These are phyloP conservation scores for Diaporthe eres DNA, from an alignment of 2,329 filamentous ascomycete genomes.

Conservation along the genomic window DNA sequence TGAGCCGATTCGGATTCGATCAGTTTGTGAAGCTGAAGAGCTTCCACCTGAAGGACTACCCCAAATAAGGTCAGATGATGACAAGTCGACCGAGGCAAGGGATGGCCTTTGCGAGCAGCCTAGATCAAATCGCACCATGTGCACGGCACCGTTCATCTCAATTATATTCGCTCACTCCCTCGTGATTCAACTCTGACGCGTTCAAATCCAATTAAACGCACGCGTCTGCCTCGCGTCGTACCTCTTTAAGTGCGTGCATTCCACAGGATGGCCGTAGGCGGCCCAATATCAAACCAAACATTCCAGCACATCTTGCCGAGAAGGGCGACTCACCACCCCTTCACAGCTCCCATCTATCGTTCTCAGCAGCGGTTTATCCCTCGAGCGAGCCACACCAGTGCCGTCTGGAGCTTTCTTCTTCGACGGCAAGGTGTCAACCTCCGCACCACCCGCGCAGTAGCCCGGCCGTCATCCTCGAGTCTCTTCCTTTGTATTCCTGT, in stretches of 20 bases:
- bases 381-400: conserved; percentile 31
- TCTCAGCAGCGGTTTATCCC: conserved; percentile 33
- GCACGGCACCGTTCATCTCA: conserved; percentile 29
- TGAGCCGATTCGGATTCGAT: conserved; percentile 93
- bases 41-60: conserved; percentile 90
- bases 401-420: conserved; percentile 17
- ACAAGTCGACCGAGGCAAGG: conserved; percentile 38
- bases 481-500: conserved; percentile 29
- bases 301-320: conserved; percentile 32
- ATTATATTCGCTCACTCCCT: conserved; percentile 11
- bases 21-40: conserved; percentile 98
- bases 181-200: conserved; percentile 32
- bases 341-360: conserved; percentile 27
- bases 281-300: conserved; percentile 22
- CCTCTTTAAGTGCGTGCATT: conserved; percentile 34
- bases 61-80: conserved; percentile 61
- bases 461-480: not conserved
- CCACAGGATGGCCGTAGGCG: conserved; percentile 21
- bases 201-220: conserved; percentile 37
- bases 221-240: conserved; percentile 37
- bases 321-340: conserved; percentile 31
- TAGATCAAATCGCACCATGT: conserved; percentile 26
- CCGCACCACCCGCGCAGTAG: not conserved
- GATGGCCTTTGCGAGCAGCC: conserved; percentile 35
- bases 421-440: conserved; percentile 20